Evolutionary conservation across 352 stramenopile genomes (phyloP).

Genomic region (Phytophthora boehmeriae): DNA sequence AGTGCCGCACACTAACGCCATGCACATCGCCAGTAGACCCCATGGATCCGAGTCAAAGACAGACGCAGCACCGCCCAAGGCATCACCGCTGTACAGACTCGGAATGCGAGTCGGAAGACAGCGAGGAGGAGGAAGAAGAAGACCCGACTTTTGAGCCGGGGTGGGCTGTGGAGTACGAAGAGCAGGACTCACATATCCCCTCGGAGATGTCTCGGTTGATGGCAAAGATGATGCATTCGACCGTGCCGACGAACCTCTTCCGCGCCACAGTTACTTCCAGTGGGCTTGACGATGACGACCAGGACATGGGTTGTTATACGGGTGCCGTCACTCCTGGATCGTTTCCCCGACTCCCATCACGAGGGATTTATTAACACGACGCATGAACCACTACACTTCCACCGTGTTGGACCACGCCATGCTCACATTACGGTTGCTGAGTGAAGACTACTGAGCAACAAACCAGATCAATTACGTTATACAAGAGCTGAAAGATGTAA

Average conservation of each 20-base stretch:
- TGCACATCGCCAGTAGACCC: conserved; percentile 64
- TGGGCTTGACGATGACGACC: conserved; percentile 19
- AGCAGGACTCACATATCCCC: conserved; percentile 67
- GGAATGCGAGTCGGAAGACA: conserved; percentile 18
- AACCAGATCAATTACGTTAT: conserved; percentile 18
- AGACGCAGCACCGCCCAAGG: conserved; percentile 17
- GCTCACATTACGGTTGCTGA: conserved; percentile 62
- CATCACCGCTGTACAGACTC: conserved; percentile 14
- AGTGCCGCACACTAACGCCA: conserved; percentile 61
- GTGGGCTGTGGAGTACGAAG: conserved; percentile 84
- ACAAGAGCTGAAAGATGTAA: conserved; percentile 10
- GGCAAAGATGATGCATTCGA: conserved; percentile 83
- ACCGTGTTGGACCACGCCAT: conserved; percentile 80
- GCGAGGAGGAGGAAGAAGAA: conserved; percentile 10
- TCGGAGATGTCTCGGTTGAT: conserved; percentile 71
- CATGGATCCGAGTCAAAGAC: conserved; percentile 36
- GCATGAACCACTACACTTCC: conserved; percentile 77
- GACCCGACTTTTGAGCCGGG: conserved; percentile 56
- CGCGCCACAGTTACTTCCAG: conserved; percentile 62
- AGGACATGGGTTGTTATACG: conserved; percentile 41
- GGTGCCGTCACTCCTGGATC: conserved; percentile 71
- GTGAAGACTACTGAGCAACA: conserved; percentile 31
- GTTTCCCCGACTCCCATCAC: conserved; percentile 85
- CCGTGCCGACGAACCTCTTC: conserved; percentile 78
- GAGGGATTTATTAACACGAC: conserved; percentile 69